phyloP scores from a whole-genome alignment of 208 protist species.

The Acanthamoeba rhysodes region DNA sequence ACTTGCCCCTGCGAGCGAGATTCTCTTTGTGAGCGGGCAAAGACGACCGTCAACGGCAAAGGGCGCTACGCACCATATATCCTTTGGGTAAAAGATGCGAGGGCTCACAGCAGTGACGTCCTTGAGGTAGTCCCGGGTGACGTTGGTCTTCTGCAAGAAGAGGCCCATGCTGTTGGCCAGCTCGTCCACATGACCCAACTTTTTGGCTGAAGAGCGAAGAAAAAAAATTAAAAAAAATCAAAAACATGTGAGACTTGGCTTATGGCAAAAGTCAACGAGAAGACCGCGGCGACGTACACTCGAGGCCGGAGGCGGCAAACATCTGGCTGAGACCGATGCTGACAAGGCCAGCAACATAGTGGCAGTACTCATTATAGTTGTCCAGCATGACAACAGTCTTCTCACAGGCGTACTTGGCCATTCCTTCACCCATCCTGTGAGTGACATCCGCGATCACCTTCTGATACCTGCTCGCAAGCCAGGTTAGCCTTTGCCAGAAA shows the following conservation, averaged over 20 bases:
- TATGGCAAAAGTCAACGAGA: no score
- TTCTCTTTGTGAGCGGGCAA: no score
- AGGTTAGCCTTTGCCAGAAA: no score
- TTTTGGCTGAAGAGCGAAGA: not conserved
- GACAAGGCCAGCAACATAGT: slow-evolving; percentile 98
- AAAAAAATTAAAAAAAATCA: no score
- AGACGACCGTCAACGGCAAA: no score
- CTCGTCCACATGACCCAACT: slow-evolving; percentile 88
- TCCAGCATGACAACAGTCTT: slow-evolving; percentile 91
- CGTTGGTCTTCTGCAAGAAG: slow-evolving; percentile 99
- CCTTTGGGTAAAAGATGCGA: slow-evolving; percentile 96
- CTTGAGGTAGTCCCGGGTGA: slow-evolving; percentile 98
- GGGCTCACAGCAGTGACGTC: slow-evolving; percentile 94
- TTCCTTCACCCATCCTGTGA: slow-evolving; percentile 95
- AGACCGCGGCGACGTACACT: slow-evolving; percentile 85
- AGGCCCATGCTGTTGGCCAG: slow-evolving; percentile 97
- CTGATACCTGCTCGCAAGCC: slow-evolving; percentile 92
- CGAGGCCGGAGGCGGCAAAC: slow-evolving; percentile 93
- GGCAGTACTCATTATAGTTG: slow-evolving; percentile 97
- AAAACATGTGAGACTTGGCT: no score
- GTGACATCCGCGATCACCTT: slow-evolving; percentile 96
- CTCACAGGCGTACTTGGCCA: slow-evolving; percentile 94
- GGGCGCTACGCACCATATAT: slow-evolving; percentile 89
- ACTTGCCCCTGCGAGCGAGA: slow-evolving; percentile 85
- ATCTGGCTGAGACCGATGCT: slow-evolving; percentile 96